Evolutionary conservation across 2,329 filamentous ascomycete species (phyloP).

Genomic region (Sporothrix protearum): DNA sequence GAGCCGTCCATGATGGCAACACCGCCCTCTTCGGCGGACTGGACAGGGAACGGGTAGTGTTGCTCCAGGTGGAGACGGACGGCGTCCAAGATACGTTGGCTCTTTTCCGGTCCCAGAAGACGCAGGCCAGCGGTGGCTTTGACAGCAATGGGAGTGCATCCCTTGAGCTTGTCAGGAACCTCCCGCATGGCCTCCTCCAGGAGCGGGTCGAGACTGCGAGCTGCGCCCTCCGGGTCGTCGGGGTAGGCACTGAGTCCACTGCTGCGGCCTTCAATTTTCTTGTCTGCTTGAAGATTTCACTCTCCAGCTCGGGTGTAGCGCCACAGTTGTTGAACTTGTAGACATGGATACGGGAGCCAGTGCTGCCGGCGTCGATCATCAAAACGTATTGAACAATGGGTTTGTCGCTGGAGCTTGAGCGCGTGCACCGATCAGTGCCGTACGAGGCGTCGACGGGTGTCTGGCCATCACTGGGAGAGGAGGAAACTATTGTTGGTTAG

Average conservation of each 20-base stretch:
- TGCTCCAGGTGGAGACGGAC: slow-evolving; percentile 82
- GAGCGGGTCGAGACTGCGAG: slow-evolving; percentile 81
- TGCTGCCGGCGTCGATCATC: slow-evolving; percentile 98
- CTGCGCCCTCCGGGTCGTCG: slow-evolving; percentile 79
- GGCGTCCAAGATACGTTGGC: slow-evolving; percentile 77
- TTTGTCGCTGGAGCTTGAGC: slow-evolving; percentile 80
- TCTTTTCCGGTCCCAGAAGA: slow-evolving; percentile 76
- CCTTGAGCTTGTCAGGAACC: slow-evolving; percentile 83
- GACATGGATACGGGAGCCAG: slow-evolving; percentile 94
- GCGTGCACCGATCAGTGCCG: slow-evolving; percentile 71
- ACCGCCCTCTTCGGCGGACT: slow-evolving; percentile 77
- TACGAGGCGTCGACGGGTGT: slow-evolving; percentile 57
- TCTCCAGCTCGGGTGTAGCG: slow-evolving; percentile 86
- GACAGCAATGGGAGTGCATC: slow-evolving; percentile 93
- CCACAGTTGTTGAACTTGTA: slow-evolving; percentile 99
- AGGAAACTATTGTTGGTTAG: slow-evolving; percentile 6
- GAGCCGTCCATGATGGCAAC: slow-evolving; percentile 97
- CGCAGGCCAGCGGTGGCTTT: slow-evolving; percentile 95
- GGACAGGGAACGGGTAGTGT: slow-evolving; percentile 89
- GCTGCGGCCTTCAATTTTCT: slow-evolving; percentile 66
- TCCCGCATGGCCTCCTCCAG: slow-evolving; percentile 79
- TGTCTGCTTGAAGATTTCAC: slow-evolving; percentile 93
- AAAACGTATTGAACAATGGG: slow-evolving; percentile 95
- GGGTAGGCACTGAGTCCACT: slow-evolving; percentile 79
- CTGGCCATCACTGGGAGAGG: slow-evolving; percentile 45